phyloP scores from a whole-genome alignment of 2,329 filamentous ascomycete genomes.

The Pyricularia sp. region DNA sequence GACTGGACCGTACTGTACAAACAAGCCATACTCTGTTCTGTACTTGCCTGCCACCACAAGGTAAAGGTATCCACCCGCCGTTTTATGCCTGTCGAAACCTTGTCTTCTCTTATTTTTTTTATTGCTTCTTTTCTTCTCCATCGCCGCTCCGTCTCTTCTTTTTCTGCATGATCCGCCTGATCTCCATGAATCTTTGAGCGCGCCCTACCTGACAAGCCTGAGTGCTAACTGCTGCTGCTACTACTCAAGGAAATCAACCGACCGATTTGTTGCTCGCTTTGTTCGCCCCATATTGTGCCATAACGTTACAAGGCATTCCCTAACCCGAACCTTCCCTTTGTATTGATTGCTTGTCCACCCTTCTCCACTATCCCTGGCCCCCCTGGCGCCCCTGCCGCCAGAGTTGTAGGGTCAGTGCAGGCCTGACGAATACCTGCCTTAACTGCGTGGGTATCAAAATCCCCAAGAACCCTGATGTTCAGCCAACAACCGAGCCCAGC shows the following conservation, averaged over 20 bases:
- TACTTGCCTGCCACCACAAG: neutral
- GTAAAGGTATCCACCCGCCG: neutral
- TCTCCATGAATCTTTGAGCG: neutral
- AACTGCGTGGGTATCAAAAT: neutral
- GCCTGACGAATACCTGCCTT: neutral
- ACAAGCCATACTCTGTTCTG: neutral
- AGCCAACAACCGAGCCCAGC: conserved; percentile 21
- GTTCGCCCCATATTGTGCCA: neutral
- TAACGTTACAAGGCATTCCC: neutral
- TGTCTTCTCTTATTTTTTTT: neutral
- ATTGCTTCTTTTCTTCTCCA: neutral
- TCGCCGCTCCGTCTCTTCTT: neutral
- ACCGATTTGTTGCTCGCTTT: neutral
- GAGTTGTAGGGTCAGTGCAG: neutral
- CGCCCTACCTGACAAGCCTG: neutral
- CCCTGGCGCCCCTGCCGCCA: neutral
- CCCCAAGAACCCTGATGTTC: neutral
- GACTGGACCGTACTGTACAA: neutral
- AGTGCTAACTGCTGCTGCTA: neutral
- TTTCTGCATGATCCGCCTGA: neutral
- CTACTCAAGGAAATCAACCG: neutral
- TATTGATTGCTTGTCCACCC: neutral
- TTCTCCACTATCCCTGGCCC: neutral
- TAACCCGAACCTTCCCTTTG: neutral
- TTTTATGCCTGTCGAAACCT: neutral